Conservation (phyloP, 805 yeast species). For the Candida oleophila region DNA sequence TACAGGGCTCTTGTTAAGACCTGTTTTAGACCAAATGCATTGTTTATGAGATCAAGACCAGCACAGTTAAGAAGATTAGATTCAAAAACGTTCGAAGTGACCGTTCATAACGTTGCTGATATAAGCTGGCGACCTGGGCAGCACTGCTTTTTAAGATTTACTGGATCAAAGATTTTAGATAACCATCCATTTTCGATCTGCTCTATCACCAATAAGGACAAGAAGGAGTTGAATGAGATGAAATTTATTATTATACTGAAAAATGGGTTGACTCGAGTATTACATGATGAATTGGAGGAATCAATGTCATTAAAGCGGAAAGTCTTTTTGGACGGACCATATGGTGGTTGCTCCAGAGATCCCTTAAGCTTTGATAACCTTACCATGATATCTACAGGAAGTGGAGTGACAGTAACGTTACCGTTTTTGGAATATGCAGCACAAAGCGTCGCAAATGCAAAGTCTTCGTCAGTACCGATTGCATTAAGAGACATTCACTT, state of each 20-base stretch:
- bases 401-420: conserved; percentile 50
- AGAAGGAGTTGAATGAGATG: conserved; percentile 25
- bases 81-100: conserved; percentile 29
- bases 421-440: conserved; percentile 38
- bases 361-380: conserved; percentile 43
- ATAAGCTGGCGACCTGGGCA: conserved; percentile 55
- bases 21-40: conserved; percentile 42
- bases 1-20: conserved; percentile 48
- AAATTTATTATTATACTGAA: conserved; percentile 46
- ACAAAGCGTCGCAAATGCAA: conserved; percentile 13
- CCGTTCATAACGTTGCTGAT: conserved; percentile 33
- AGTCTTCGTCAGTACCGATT: conserved; percentile 6
- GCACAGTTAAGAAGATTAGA: conserved; percentile 28
- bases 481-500: conserved; percentile 33
- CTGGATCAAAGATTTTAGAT: conserved; percentile 44
- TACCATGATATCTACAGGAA: conserved; percentile 45
- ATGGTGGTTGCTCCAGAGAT: conserved; percentile 53
- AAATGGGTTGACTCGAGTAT: conserved; percentile 44
- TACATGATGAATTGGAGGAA: conserved; percentile 31
- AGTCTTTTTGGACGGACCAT: conserved; percentile 55
- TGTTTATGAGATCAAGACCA: conserved; percentile 37
- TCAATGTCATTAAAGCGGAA: conserved; percentile 21
- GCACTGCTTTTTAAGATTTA: conserved; percentile 50
- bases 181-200: conserved; percentile 58
- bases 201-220: conserved; percentile 23